Conservation (phyloP, 2,329 filamentous ascomycete genomes). For the Fusarium chlamydosporum region DNA sequence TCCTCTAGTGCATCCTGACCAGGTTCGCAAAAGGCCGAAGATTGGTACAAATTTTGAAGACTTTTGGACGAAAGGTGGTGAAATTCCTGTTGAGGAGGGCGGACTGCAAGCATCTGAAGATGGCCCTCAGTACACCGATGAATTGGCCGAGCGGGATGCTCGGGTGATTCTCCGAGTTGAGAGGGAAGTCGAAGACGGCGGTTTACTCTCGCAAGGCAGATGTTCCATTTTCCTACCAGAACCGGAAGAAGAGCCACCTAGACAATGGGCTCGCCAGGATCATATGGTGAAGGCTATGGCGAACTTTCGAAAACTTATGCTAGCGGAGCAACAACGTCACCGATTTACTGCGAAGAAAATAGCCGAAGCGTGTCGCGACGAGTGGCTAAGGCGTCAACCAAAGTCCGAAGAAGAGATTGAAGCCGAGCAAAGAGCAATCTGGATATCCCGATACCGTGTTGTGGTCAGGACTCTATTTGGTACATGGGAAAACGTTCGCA, state of each 20-base stretch:
- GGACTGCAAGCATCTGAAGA: conserved; percentile 70
- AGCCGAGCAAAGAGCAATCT: conserved; percentile 78
- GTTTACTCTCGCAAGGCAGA: conserved; percentile 76
- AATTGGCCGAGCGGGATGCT: conserved; percentile 77
- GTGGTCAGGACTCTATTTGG: conserved; percentile 71
- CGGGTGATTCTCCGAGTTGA: conserved; percentile 77
- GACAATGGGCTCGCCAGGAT: conserved; percentile 89
- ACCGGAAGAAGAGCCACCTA: conserved; percentile 77
- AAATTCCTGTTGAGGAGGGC: conserved; percentile 70
- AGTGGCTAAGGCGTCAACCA: conserved; percentile 80
- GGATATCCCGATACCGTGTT: conserved; percentile 77
- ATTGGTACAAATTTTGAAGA: conserved; percentile 70
- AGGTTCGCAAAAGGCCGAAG: conserved; percentile 67
- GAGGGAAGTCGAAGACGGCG: conserved; percentile 79
- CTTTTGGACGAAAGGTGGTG: conserved; percentile 66
- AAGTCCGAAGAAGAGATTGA: conserved; percentile 86
- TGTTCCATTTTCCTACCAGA: conserved; percentile 83
- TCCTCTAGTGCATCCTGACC: conserved; percentile 71
- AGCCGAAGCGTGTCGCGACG: conserved; percentile 82
- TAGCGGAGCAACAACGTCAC: conserved; percentile 84
- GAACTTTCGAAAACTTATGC: conserved; percentile 84
- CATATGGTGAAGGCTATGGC: conserved; percentile 84
- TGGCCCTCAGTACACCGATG: conserved; percentile 69
- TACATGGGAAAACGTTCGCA: conserved; percentile 75
- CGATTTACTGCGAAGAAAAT: conserved; percentile 81